Conservation (phyloP, 208 protist species). For the Acanthamoeba rhysodes region DNA sequence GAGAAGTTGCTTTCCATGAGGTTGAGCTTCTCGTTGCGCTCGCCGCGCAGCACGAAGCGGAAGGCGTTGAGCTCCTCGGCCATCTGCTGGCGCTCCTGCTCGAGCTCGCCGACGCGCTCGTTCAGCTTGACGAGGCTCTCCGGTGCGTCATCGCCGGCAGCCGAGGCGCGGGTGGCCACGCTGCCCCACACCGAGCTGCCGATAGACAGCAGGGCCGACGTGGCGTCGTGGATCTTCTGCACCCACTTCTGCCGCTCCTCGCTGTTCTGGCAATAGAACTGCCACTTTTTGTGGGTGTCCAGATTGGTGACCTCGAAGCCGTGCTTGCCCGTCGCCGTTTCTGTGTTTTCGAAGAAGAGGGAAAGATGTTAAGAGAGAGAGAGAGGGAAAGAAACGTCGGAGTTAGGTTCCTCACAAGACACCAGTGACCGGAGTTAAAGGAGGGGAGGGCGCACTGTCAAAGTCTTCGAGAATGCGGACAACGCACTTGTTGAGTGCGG, state of each 20-base stretch:
- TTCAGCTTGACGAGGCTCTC: conserved; percentile 20
- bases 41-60: conserved; percentile 33
- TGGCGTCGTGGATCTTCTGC: conserved; percentile 49
- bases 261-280: conserved; percentile 53
- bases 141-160: neutral
- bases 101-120: neutral
- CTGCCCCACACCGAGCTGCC: conserved; percentile 26
- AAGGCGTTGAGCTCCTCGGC: conserved; percentile 34
- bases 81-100: conserved; percentile 51
- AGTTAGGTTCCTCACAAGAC: too few species aligned
- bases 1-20: conserved; percentile 20
- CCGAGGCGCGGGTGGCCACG: neutral
- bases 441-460: neutral
- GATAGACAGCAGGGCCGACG: neutral
- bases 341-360: neutral
- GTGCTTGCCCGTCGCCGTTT: conserved; percentile 23
- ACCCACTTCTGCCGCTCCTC: conserved; percentile 52
- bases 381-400: neutral
- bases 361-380: neutral
- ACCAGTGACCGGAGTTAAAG: neutral
- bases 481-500: conserved; percentile 6
- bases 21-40: conserved; percentile 35
- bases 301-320: conserved; percentile 7
- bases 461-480: conserved; percentile 44
- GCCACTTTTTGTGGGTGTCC: conserved; percentile 44